Conservation (phyloP, 2,329 filamentous ascomycete species). For the Talaromyces pinophilus region DNA sequence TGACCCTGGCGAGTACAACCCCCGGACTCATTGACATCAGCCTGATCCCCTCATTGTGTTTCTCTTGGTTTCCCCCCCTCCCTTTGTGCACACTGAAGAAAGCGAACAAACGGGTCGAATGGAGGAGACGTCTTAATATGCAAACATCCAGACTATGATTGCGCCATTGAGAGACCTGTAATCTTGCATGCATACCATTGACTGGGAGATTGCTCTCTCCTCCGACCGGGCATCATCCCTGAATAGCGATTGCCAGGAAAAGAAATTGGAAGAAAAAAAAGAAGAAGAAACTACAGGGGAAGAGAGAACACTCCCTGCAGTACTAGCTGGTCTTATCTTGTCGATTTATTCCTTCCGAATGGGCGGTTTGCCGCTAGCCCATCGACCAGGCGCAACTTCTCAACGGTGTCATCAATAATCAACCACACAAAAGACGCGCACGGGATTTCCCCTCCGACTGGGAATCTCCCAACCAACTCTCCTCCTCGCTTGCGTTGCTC, state of each 20-base stretch:
- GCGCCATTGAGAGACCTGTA: not conserved
- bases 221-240: conserved; percentile 7
- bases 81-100: not conserved
- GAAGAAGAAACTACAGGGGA: not conserved
- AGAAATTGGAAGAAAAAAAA: not conserved
- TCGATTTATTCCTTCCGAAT: conserved; percentile 12
- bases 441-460: conserved; percentile 4
- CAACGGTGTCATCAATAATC: not conserved
- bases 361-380: conserved; percentile 4
- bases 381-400: not conserved
- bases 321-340: conserved; percentile 14
- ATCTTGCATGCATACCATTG: conserved; percentile 7
- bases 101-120: not conserved
- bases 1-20: not conserved
- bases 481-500: not conserved
- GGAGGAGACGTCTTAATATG: not conserved
- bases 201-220: not conserved
- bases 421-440: conserved; percentile 10
- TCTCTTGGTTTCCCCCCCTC: not conserved
- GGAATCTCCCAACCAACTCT: not conserved
- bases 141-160: conserved; percentile 1
- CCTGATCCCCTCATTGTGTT: not conserved
- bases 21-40: not conserved
- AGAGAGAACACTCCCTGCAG: not conserved
- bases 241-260: not conserved